Evolutionary conservation across 164 flowering plant species (phyloP).

Genomic region (Warburgia ugandensis): DNA sequence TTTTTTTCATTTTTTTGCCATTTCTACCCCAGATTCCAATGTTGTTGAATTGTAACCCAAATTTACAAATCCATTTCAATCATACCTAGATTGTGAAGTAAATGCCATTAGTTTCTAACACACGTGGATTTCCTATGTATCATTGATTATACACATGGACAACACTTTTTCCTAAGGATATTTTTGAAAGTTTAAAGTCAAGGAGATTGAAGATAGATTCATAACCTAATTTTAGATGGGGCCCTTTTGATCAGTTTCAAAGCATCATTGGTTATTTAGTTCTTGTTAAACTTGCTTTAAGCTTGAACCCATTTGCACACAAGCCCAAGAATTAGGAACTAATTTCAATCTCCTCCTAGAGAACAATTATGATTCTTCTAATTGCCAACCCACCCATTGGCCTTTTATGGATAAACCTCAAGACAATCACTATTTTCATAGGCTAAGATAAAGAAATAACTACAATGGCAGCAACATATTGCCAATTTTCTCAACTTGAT

Average conservation of each 20-base stretch:
- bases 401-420: constrained; percentile 66
- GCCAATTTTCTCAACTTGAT: constrained; percentile 78
- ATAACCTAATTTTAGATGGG: constrained; percentile 93
- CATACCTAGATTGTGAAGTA: too few relatives aligned
- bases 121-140: too few relatives aligned
- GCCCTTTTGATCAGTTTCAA: constrained; percentile 83
- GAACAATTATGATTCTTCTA: constrained; percentile 59
- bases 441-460: constrained; percentile 80
- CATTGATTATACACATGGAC: too few relatives aligned
- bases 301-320: constrained; percentile 91
- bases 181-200: too few relatives aligned
- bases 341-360: constrained; percentile 50
- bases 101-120: too few relatives aligned
- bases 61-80: too few relatives aligned
- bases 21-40: too few relatives aligned
- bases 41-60: too few relatives aligned
- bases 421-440: constrained; percentile 48
- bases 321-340: constrained; percentile 76
- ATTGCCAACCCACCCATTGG: constrained; percentile 60
- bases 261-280: constrained; percentile 96
- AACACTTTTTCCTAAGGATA: too few relatives aligned
- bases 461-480: constrained; percentile 69
- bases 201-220: too few relatives aligned
- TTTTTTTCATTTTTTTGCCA: too few relatives aligned
- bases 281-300: constrained; percentile 73